Conservation (phyloP, 75 land plant genomes). For the Sequoia sempervirens region DNA sequence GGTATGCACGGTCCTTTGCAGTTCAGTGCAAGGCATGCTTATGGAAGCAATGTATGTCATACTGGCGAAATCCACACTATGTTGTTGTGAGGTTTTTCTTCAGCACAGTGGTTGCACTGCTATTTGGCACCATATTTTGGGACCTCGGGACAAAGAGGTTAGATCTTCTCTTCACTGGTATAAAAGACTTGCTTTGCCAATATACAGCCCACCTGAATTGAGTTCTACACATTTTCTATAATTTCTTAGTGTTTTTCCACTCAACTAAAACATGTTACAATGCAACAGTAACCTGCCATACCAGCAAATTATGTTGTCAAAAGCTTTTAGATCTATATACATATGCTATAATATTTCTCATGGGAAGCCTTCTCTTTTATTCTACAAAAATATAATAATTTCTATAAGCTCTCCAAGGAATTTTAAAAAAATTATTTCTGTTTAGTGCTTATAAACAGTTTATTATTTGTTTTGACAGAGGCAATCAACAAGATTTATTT, state of each 20-base stretch:
- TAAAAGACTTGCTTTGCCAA: not conserved
- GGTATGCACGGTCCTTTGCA: slow-evolving; percentile 41
- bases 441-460: not conserved
- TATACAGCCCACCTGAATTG: not conserved
- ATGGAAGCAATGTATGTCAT: slow-evolving; percentile 80
- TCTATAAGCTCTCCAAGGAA: not conserved
- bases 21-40: slow-evolving; percentile 62
- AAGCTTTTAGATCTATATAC: not conserved
- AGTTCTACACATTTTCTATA: not conserved
- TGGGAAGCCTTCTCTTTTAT: not conserved
- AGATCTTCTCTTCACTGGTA: not conserved
- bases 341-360: no score
- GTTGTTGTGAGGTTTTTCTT: slow-evolving; percentile 61
- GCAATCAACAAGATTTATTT: slow-evolving; percentile 46
- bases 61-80: slow-evolving; percentile 81
- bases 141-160: slow-evolving; percentile 2
- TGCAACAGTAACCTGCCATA: slow-evolving; percentile 4
- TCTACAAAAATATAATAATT: not conserved
- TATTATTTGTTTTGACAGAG: slow-evolving; percentile 54
- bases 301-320: slow-evolving; percentile 11
- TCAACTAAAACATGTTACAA: slow-evolving; percentile 18
- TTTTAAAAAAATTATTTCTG: not conserved
- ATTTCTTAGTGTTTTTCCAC: not conserved
- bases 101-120: slow-evolving; percentile 56
- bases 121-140: slow-evolving; percentile 56